These are phyloP conservation scores for Boletales sp. DNA, from an alignment of 768 basidiomycete genomes.

Conservation along the genomic window DNA sequence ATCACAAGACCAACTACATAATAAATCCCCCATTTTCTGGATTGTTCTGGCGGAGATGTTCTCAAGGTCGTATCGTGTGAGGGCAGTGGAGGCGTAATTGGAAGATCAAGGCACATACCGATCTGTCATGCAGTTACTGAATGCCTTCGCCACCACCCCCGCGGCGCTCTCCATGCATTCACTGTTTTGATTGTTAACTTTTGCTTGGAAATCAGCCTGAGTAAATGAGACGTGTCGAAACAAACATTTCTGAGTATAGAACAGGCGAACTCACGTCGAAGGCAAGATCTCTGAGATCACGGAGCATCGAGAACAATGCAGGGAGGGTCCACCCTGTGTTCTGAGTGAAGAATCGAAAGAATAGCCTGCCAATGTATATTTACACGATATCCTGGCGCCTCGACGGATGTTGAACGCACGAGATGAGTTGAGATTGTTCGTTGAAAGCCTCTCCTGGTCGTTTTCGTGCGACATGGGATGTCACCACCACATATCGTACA, in stretches of 20 bases:
- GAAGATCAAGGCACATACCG: conserved; percentile 37
- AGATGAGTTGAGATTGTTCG: conserved; percentile 71
- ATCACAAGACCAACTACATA: conserved; percentile 87
- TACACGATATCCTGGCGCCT: neutral
- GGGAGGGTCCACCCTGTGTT: conserved; percentile 87
- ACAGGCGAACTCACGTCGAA: conserved; percentile 56
- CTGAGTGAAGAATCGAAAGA: conserved; percentile 74
- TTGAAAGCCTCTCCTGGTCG: conserved; percentile 73
- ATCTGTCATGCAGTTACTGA: conserved; percentile 86
- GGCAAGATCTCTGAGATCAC: conserved; percentile 82
- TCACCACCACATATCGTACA: conserved; percentile 76
- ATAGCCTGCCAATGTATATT: conserved; percentile 44
- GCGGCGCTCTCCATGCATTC: conserved; percentile 86
- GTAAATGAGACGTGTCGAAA: neutral
- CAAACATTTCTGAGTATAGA: neutral
- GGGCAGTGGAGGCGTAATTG: neutral
- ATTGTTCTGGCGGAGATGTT: conserved; percentile 65
- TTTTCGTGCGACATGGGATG: conserved; percentile 65
- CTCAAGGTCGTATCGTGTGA: conserved; percentile 31
- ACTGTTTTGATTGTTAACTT: conserved; percentile 51
- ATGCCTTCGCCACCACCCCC: conserved; percentile 82
- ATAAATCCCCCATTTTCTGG: conserved; percentile 89
- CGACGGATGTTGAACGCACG: conserved; percentile 47
- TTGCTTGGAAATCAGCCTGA: conserved; percentile 63
- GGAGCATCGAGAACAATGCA: conserved; percentile 74